Evolutionary conservation across 148 eudicot genomes (phyloP), one percentile per base, ranked within the genome.

Genomic region (Camellia granthamiana): DNA sequence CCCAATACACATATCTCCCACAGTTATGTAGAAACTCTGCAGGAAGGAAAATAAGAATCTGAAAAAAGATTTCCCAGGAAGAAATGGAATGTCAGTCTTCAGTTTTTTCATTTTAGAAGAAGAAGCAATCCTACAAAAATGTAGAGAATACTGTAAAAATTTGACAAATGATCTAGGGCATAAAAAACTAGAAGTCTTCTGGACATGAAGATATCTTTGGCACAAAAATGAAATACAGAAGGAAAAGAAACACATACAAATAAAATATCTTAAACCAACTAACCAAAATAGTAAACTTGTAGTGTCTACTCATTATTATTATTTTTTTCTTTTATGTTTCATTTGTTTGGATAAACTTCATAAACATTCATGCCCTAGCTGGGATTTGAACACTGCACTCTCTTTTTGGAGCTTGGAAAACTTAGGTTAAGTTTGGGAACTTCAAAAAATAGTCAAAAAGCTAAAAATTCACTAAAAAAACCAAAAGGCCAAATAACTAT

Each of bases 11-110:
- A 59, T 42, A 75, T 11, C 67, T 75, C 51, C 21, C 78, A 19
- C 23, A 60, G 52, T 12, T 13, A 60, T 75, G 78, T 10, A 75
- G 67, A 60, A 75, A 30, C 6, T 60, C 67, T 1, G 78, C 78
- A 75, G 65, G 78, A 9, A 75, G 78, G 51, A 62, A 61, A 60
- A 76, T 61, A 49, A 76, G 78, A 43, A 61, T 76, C 7, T 76
- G 68, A 18, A 76, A 76, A 4, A 76, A 6, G 16, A 76, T 76
- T n/a, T 60, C 38, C 19, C 67, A 15, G 63, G 77, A 13, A 74
- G 4, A 74, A 11, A 58, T 30, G 47, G 19, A 56, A 12, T 44
- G 7, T 30, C 67, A 3, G n/a, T 61, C 55, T 5, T 42, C 1
- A 30, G 38, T 30, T 30, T 1, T 30, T 30, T 30, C 38, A 30